Evolutionary conservation across 2,329 filamentous ascomycete genomes (phyloP).

Genomic region (Diplodia seriata): DNA sequence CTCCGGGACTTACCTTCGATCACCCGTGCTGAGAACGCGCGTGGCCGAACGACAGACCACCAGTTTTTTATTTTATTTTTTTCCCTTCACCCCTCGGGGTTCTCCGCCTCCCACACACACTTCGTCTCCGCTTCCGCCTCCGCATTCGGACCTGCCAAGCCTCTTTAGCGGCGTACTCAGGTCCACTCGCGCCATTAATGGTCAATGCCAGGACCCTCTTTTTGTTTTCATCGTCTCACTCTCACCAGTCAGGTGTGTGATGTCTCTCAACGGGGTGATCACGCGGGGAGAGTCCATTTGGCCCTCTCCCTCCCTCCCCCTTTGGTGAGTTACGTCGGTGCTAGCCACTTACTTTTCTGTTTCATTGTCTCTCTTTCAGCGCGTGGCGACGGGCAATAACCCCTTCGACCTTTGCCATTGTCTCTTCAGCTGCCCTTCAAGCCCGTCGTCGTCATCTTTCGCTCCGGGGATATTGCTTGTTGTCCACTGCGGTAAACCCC

Average conservation of each 20-base stretch:
- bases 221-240: not conserved
- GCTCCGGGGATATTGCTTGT: not conserved
- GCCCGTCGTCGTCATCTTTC: not conserved
- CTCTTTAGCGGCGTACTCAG: not conserved
- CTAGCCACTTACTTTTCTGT: not conserved
- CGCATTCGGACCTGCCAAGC: not conserved
- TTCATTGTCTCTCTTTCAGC: not conserved
- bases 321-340: not conserved
- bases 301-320: not conserved
- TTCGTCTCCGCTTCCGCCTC: not conserved
- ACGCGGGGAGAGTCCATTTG: not conserved
- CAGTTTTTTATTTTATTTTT: not conserved
- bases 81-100: not conserved
- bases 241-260: not conserved
- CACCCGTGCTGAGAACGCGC: not conserved
- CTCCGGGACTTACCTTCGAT: not conserved
- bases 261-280: not conserved
- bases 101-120: not conserved
- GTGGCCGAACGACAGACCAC: not conserved
- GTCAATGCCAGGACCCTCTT: slow-evolving; percentile 5
- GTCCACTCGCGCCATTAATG: slow-evolving; percentile 8
- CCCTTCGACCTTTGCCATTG: not conserved
- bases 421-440: not conserved
- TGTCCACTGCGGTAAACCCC: not conserved
- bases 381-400: not conserved